Evolutionary conservation across 495 filamentous ascomycete species (phyloP), one percentile per base, ranked within the genome.

Genomic region (Penicillium malachiteum): DNA sequence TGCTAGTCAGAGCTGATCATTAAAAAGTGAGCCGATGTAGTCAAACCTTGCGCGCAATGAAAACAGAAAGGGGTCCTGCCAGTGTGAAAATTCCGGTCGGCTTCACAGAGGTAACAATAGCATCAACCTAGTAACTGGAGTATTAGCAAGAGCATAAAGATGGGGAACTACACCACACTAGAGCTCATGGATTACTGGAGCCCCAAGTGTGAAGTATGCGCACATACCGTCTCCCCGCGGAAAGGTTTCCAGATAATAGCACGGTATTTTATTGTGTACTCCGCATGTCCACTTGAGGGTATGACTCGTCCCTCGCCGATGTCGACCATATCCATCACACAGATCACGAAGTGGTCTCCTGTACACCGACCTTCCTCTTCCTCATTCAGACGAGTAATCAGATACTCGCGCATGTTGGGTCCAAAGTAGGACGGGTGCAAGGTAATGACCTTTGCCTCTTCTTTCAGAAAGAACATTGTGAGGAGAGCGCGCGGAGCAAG

Each of bases 191-290:
- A 26, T 26, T 26, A 1, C 21, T 26, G 21, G 21, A 33, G 43
- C 87, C 92, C 85, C 89, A 95, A 70, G 95, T 88, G 50, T 55
- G 40, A 31, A 41, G 41, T 49, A 16, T 34, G 13, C 33, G 14
- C 44, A 77, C 88, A 68, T 81, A 96, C 94, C 56, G 92, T 92
- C 78, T 99, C 94, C 55, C 92, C 91, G 65, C 91, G 90, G 80
- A 97, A 99, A 9, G 94, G 94, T 63, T 91, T 82, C 92, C 92
- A 99, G 44, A 99, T 92, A 40, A 99, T 91, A 35, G 94, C 94
- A 48, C 91, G 88, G 66, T 96, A 99, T 59, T 87, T 85, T 41
- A 97, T 89, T 0, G 89, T 96, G 72, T 96, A 99, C 69, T 97
- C 91, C 17, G 95, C 94, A 47, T 91, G 76, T 13, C 91, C 94